Conservation (phyloP, 306 rosid genomes). For the Oxytropis ochrocephala region DNA sequence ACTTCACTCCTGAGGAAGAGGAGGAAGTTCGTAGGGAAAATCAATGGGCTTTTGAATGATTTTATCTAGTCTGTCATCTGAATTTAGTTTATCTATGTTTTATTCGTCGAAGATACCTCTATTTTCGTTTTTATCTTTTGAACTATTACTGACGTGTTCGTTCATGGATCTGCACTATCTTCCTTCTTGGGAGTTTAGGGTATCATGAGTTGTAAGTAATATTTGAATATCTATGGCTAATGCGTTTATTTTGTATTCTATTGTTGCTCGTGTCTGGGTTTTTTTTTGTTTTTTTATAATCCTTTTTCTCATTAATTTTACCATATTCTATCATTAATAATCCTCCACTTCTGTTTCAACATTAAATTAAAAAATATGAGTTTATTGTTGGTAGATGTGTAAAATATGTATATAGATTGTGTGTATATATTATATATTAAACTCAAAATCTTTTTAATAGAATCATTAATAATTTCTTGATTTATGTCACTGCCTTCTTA, state of each 20-base stretch:
- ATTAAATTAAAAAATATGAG: no score
- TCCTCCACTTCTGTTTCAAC: no score
- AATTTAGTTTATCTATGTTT: constrained; percentile 21
- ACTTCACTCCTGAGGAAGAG: constrained; percentile 75
- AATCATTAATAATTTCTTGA: no score
- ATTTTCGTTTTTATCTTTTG: constrained; percentile 16
- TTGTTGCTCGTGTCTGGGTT: neutral
- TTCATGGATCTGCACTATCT: constrained; percentile 12
- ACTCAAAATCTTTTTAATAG: no score
- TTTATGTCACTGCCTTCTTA: no score
- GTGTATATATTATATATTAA: no score
- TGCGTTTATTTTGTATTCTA: constrained; percentile 10
- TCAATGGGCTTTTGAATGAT: constrained; percentile 83
- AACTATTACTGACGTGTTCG: constrained; percentile 15
- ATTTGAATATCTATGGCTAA: constrained; percentile 22
- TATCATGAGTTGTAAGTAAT: constrained; percentile 40
- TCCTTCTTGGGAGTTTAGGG: constrained; percentile 8
- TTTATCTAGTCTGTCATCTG: neutral
- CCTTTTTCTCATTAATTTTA: no score
- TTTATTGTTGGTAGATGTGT: no score
- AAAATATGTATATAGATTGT: no score
- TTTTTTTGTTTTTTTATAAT: no score
- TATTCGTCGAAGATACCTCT: neutral
- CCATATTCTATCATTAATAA: no score
- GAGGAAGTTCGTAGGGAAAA: constrained; percentile 79